Percentiles rank a stretch among this genome's conserved stretches.
Conservation (phyloP, 805 yeast species). For the Suhomyces emberorum region DNA sequence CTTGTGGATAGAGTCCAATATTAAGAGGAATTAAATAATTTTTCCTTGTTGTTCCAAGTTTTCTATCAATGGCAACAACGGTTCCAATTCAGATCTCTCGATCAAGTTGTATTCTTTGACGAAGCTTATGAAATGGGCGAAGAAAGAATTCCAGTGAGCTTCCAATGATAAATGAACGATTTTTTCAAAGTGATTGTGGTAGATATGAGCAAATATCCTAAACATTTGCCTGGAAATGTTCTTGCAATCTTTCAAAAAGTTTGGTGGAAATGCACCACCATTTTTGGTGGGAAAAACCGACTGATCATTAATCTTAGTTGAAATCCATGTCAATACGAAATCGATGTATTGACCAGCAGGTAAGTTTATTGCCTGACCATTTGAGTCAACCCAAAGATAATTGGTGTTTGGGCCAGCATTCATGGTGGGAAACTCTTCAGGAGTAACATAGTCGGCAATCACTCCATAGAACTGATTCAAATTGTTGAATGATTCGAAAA, state of each 20-base stretch:
- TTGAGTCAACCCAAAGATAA: slow-evolving; percentile 83
- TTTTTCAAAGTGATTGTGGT: slow-evolving; percentile 91
- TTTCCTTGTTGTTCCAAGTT: slow-evolving; percentile 84
- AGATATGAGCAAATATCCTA: slow-evolving; percentile 91
- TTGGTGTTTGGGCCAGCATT: slow-evolving; percentile 92
- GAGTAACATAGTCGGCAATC: slow-evolving; percentile 86
- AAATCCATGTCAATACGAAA: slow-evolving; percentile 86
- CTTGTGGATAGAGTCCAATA: no score
- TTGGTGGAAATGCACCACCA: slow-evolving; percentile 87
- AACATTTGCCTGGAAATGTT: slow-evolving; percentile 91
- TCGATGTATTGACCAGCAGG: slow-evolving; percentile 95
- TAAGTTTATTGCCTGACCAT: slow-evolving; percentile 72
- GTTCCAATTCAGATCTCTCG: slow-evolving; percentile 76
- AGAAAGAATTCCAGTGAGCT: slow-evolving; percentile 97
- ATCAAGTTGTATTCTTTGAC: slow-evolving; percentile 79
- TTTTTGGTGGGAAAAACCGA: slow-evolving; percentile 86
- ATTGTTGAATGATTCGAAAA: slow-evolving; percentile 84
- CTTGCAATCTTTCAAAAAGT: slow-evolving; percentile 75
- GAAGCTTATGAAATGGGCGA: slow-evolving; percentile 90
- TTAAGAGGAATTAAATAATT: slow-evolving; percentile 43
- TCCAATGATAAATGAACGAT: slow-evolving; percentile 88
- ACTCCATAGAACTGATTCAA: slow-evolving; percentile 86
- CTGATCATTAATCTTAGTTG: slow-evolving; percentile 84
- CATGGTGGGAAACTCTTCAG: slow-evolving; percentile 89
- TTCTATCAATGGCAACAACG: slow-evolving; percentile 72